These are phyloP conservation scores for Cladorrhinum sp. DNA, from an alignment of 2,329 filamentous ascomycete genomes.

Conservation along the genomic window DNA sequence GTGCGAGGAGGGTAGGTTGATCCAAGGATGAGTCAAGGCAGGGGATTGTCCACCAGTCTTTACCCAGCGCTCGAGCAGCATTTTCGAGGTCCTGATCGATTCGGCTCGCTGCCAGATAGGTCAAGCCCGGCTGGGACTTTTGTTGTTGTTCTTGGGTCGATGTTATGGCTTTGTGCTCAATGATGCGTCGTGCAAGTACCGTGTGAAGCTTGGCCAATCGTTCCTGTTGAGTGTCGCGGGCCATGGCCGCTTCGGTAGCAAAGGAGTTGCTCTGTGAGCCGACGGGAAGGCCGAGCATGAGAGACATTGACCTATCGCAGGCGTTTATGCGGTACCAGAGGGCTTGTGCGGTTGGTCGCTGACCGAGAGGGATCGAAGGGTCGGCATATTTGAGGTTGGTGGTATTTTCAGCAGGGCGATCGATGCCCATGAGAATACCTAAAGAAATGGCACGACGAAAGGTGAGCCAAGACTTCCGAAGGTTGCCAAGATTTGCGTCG, in stretches of 20 bases:
- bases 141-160: too few relatives aligned
- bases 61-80: conserved; percentile 40
- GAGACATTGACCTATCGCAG: conserved; percentile 48
- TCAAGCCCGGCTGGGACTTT: too few relatives aligned
- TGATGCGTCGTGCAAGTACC: conserved; percentile 42
- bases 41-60: conserved; percentile 48
- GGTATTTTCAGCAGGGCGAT: too few relatives aligned
- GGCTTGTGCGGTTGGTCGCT: conserved; percentile 30
- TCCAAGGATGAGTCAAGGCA: conserved; percentile 25
- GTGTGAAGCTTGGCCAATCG: conserved; percentile 45
- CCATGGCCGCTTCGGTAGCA: conserved; percentile 29
- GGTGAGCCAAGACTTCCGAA: conserved; percentile 53
- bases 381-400: conserved; percentile 39
- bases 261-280: conserved; percentile 42
- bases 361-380: conserved; percentile 32
- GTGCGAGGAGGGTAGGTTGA: conserved; percentile 23
- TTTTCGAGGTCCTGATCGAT: conserved; percentile 48
- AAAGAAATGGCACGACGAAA: conserved; percentile 48
- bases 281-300: conserved; percentile 49
- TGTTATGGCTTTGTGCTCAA: conserved; percentile 43
- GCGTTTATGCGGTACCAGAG: conserved; percentile 51
- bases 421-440: conserved; percentile 50
- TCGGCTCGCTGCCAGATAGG: conserved; percentile 41
- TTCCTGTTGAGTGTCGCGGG: conserved; percentile 38
- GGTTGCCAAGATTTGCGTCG: conserved; percentile 51